Evolutionary conservation across 2,329 filamentous ascomycete species (phyloP), one percentile per base, ranked within the genome.

Genomic region (Albophoma yamanashiensis): DNA sequence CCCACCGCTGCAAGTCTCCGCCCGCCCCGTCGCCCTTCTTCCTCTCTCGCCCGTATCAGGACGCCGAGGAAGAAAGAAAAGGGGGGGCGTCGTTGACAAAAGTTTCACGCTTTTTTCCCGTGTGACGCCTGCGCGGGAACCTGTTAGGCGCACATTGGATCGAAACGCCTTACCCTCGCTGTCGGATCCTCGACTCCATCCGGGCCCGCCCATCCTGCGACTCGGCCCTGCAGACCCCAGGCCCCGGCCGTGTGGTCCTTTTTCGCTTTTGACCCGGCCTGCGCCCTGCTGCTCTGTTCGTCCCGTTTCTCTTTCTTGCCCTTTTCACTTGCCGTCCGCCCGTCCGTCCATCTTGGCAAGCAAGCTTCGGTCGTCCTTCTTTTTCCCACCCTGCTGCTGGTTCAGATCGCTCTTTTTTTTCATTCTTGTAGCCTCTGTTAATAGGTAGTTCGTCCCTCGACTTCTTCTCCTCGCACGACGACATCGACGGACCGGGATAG

Each of bases 381-480:
- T 58, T 62, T 62, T n/a, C 62, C 12, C 59, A 57, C 50, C 50
- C 22, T 47, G 62, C 82, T 84, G 82, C 83, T 85, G 82, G 82
- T 75, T 84, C 82, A 84, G 82, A 82, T 76, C 75, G 71, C 70
- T 73, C 70, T 73, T 72, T 73, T 68, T 53, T 22, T n/a, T n/a
- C n/a, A n/a, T n/a, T n/a, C n/a, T n/a, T n/a, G n/a, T n/a, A n/a
- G n/a, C n/a, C n/a, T n/a, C n/a, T n/a, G n/a, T n/a, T n/a, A n/a
- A n/a, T n/a, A n/a, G 6, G 36, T 53, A 36, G 20, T 12, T 9
- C 45, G 25, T 3, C 5, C 25, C 25, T 50, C 7, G 45, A 27
- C 25, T 15, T 45, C 55, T 56, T 56, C 34, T 60, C 60, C 57
- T 14, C 22, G 20, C n/a, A 20, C 47, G 11, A n/a, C 47, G 47